Evolutionary conservation across 139 green algal species (phyloP), one percentile per base, ranked within the genome.

Genomic region (Mychonastes homosphaera): DNA sequence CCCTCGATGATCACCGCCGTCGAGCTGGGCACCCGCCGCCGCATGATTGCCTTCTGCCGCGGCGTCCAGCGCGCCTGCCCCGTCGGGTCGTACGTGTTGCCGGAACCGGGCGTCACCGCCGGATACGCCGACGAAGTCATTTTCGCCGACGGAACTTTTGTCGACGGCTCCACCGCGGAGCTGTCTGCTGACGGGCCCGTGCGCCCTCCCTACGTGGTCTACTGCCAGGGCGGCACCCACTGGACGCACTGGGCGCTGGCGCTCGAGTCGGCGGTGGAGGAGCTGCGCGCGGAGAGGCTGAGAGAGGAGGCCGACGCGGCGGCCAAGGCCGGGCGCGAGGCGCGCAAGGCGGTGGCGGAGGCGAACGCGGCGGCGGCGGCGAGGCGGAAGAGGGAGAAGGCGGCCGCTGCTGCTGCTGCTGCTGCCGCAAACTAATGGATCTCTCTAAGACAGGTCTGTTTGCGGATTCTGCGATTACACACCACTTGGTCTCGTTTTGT

Each of bases 101-200:
- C 90, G 0, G 73, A 80, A 33, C 83, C 89, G 47, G 86, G 84
- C n/a, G 70, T 81, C 0, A 97, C 90, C 0, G 65, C 87, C n/a
- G 89, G 90, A 0, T 97, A 96, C 53, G 82, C 71, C 13, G 81
- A 92, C 50, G 77, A 91, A 56, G 87, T 97, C 6, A 86, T 97
- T 27, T 97, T 95, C 73, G 90, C 87, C 1, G 85, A 96, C 61
- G 90, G 90, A 28, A 96, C 90, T 6, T 97, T 97, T 61, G 88
- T 97, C 33, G 88, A 95, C 53, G 90, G 90, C 26, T 84, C 67
- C 62, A 97, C 90, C 0, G 80, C 81, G 0, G 90, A 97, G 78
- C 66, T 97, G 32, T 87, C 68, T 29, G 88, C 87, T 15, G 90
- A 96, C 63, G 90, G 90, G 0, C 90, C 90, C 45, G 74, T 97